Evolutionary conservation across 2,329 filamentous ascomycete species (phyloP).

Genomic region (Botryotinia globosa): DNA sequence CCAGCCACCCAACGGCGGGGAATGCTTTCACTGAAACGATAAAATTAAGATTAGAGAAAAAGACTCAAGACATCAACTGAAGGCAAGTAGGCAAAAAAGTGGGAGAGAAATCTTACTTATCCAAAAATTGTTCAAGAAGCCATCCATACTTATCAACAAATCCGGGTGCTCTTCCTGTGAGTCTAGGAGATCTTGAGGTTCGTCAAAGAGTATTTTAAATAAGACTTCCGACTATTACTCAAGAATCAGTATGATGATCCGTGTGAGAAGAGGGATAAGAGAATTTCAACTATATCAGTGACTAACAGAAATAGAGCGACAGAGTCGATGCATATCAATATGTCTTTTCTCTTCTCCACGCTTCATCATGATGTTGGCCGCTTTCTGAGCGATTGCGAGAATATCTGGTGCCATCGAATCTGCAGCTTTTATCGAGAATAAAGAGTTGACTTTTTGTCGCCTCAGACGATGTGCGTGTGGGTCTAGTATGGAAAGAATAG

Average conservation of each 20-base stretch:
- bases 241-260: neutral
- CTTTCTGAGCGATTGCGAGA: neutral
- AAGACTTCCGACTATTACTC: neutral
- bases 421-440: conserved; percentile 1
- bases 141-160: neutral
- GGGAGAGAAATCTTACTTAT: neutral
- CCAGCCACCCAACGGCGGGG: neutral
- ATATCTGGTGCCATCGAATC: neutral
- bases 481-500: neutral
- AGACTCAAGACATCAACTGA: neutral
- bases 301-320: conserved; percentile 4
- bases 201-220: neutral
- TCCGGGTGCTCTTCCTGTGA: neutral
- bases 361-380: neutral
- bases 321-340: conserved; percentile 1
- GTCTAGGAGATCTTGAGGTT: neutral
- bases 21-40: neutral
- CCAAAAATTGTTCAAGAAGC: neutral
- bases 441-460: conserved; percentile 4
- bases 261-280: neutral
- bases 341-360: neutral
- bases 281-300: too few species aligned
- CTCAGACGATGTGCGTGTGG: neutral
- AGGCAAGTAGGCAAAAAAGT: accelerated
- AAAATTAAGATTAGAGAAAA: neutral